phyloP scores from a whole-genome alignment of 2,329 filamentous ascomycete species.

The Trichoderma breve region DNA sequence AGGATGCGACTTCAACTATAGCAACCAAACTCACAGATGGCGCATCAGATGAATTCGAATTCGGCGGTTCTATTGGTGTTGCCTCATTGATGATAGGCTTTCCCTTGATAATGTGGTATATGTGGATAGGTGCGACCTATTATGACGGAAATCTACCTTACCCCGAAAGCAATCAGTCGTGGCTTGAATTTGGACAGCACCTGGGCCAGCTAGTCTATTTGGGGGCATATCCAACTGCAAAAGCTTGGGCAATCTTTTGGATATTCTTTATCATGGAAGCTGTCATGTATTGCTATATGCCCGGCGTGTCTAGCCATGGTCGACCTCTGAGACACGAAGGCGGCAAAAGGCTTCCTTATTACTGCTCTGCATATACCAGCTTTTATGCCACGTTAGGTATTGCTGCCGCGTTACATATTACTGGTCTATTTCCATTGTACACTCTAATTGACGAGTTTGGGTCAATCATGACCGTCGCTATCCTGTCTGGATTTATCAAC shows the following conservation, averaged over 20 bases:
- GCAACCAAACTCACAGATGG: not conserved
- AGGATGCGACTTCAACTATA: not conserved
- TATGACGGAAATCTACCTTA: slow-evolving; percentile 81
- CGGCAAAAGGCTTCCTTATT: slow-evolving; percentile 87
- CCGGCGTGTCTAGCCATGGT: slow-evolving; percentile 82
- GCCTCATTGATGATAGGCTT: slow-evolving; percentile 86
- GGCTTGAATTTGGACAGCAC: slow-evolving; percentile 68
- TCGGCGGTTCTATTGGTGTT: slow-evolving; percentile 82
- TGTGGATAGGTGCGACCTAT: slow-evolving; percentile 95
- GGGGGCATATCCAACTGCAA: slow-evolving; percentile 76
- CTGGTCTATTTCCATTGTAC: slow-evolving; percentile 83
- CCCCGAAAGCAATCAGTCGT: slow-evolving; percentile 63
- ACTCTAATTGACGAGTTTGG: slow-evolving; percentile 95
- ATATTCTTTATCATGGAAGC: slow-evolving; percentile 83
- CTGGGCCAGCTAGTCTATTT: slow-evolving; percentile 72
- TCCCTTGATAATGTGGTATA: slow-evolving; percentile 96
- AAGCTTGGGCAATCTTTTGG: slow-evolving; percentile 95
- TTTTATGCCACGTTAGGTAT: slow-evolving; percentile 82
- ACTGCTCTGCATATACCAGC: slow-evolving; percentile 84
- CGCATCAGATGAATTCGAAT: slow-evolving; percentile 66
- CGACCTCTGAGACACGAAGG: slow-evolving; percentile 80
- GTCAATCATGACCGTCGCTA: slow-evolving; percentile 86
- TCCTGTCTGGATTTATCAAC: slow-evolving; percentile 83
- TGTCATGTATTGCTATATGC: slow-evolving; percentile 77
- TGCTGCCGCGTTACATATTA: slow-evolving; percentile 70